Evolutionary conservation across 768 basidiomycete species (phyloP).

Genomic region (Stropharia rugosoannulata): DNA sequence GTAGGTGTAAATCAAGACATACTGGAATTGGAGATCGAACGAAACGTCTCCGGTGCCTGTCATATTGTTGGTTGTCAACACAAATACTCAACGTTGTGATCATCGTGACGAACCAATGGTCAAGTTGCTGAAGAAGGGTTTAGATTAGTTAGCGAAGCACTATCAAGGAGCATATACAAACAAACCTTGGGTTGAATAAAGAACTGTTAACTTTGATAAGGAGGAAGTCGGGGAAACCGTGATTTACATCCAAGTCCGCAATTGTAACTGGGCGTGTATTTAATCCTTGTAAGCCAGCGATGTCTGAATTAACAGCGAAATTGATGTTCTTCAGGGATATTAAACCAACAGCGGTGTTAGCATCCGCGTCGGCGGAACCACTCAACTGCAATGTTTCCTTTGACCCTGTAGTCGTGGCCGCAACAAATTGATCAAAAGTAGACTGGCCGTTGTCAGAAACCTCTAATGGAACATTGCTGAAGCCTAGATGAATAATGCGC

Average conservation of each 20-base stretch:
- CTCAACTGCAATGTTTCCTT: slow-evolving; percentile 48
- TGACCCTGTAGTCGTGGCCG: slow-evolving; percentile 53
- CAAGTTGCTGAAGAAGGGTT: slow-evolving; percentile 31
- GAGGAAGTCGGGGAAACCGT: slow-evolving; percentile 65
- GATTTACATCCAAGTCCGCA: slow-evolving; percentile 60
- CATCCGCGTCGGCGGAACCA: slow-evolving; percentile 55
- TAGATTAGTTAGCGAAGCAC: neutral
- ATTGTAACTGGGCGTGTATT: slow-evolving; percentile 56
- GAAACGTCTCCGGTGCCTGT: slow-evolving; percentile 61
- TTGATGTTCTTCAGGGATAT: slow-evolving; percentile 54
- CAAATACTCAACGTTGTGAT: slow-evolving; percentile 8
- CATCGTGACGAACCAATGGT: slow-evolving; percentile 34
- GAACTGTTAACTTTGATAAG: slow-evolving; percentile 62
- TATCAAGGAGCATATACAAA: neutral
- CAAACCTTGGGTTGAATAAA: slow-evolving; percentile 66
- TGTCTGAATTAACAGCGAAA: slow-evolving; percentile 57
- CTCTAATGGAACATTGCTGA: slow-evolving; percentile 58
- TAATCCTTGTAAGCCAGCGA: slow-evolving; percentile 66
- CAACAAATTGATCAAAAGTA: slow-evolving; percentile 61
- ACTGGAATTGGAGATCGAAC: slow-evolving; percentile 59
- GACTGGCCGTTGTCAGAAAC: slow-evolving; percentile 46
- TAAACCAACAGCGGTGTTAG: slow-evolving; percentile 65
- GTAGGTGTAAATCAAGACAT: slow-evolving; percentile 15
- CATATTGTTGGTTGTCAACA: slow-evolving; percentile 24
- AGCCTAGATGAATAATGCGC: slow-evolving; percentile 60